These are phyloP conservation scores for Yamadazyma mexicana DNA, from an alignment of 1,139 yeast genomes.

Conservation along the genomic window DNA sequence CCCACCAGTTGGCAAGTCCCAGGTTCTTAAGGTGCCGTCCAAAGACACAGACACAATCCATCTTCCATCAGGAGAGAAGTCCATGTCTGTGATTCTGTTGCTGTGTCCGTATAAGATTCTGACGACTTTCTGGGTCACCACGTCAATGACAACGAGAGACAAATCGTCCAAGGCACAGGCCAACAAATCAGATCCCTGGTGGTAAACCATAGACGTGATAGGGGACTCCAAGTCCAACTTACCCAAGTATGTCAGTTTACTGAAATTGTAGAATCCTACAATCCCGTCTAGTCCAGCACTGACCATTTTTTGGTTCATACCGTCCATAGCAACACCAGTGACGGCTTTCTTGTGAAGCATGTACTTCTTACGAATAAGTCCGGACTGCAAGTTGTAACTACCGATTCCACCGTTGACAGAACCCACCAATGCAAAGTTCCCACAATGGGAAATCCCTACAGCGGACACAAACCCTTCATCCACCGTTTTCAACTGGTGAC, in stretches of 20 bases:
- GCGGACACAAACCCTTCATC: conserved; percentile 83
- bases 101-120: conserved; percentile 90
- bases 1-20: conserved; percentile 98
- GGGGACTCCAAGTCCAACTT: conserved; percentile 73
- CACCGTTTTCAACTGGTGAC: conserved; percentile 63
- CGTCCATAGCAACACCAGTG: conserved; percentile 87
- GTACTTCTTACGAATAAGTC: conserved; percentile 65
- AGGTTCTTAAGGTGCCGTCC: conserved; percentile 88
- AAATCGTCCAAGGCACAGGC: conserved; percentile 88
- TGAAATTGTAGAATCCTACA: conserved; percentile 85
- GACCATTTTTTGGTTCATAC: conserved; percentile 85
- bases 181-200: conserved; percentile 76
- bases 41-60: conserved; percentile 87
- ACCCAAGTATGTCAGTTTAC: conserved; percentile 67
- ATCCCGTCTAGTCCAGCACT: conserved; percentile 88
- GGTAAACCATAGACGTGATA: conserved; percentile 73
- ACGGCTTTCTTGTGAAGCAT: conserved; percentile 76
- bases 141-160: conserved; percentile 80
- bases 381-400: conserved; percentile 89
- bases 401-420: conserved; percentile 87
- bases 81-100: conserved; percentile 84
- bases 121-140: conserved; percentile 75
- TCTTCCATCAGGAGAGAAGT: conserved; percentile 93
- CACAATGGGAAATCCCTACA: conserved; percentile 86
- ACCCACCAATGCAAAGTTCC: conserved; percentile 94